Evolutionary conservation across 495 filamentous ascomycete genomes (phyloP).

Genomic region (Xanthoparmelia taractica): DNA sequence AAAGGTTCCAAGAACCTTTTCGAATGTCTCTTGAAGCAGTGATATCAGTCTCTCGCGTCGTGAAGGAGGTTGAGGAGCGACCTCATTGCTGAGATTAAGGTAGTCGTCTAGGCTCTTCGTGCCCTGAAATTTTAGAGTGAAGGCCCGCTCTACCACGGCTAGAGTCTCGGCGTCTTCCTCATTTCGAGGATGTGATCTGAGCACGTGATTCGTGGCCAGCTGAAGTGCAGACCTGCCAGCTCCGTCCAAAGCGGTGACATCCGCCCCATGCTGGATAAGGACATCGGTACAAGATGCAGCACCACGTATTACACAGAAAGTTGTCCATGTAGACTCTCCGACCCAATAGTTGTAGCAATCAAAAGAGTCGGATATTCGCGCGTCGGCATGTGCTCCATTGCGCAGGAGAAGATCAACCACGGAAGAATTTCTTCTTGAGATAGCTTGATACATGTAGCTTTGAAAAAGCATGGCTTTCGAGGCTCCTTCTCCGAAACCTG

Average conservation of each 20-base stretch:
- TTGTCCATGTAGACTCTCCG: neutral
- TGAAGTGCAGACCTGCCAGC: neutral
- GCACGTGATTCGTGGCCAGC: neutral
- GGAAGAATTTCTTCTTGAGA: neutral
- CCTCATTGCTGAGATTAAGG: neutral
- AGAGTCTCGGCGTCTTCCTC: conserved; percentile 7
- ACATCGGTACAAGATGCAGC: conserved; percentile 1
- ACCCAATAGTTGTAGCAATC: neutral
- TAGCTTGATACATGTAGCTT: neutral
- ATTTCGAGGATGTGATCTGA: neutral
- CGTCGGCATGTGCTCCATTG: neutral
- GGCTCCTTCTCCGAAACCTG: neutral
- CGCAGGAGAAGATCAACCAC: neutral
- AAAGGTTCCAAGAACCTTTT: neutral
- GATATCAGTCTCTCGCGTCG: neutral
- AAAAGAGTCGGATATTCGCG: neutral
- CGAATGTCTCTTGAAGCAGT: neutral
- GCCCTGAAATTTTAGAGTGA: neutral
- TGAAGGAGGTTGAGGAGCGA: neutral
- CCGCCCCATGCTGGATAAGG: neutral
- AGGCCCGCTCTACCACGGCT: conserved; percentile 1
- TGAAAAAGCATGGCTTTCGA: neutral
- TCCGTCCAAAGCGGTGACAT: neutral
- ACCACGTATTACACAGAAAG: neutral
- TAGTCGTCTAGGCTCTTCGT: accelerated